A percentile compares a stretch with the other conserved stretches of the same genome.
These are phyloP conservation scores for Lepiota brunneoincarnata DNA, from an alignment of 768 basidiomycete genomes.

Conservation along the genomic window DNA sequence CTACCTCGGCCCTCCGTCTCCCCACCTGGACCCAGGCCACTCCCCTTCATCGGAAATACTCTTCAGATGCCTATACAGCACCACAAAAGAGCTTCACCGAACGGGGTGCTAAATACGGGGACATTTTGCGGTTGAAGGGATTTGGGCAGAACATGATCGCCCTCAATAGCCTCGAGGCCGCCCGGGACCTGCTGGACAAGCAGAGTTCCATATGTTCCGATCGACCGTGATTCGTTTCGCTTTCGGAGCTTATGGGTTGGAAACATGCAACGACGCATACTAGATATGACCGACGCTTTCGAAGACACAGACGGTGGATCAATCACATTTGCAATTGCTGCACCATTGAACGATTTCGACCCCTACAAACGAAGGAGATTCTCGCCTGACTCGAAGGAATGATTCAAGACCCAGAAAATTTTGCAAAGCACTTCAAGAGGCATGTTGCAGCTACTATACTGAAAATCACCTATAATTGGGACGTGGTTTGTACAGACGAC, in stretches of 20 bases:
- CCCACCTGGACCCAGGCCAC: constrained; percentile 46
- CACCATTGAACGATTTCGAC: constrained; percentile 34
- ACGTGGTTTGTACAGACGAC: constrained; percentile 42
- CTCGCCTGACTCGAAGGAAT: constrained; percentile 39
- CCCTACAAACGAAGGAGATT: constrained; percentile 41
- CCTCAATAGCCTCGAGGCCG: constrained; percentile 43
- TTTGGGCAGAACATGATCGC: constrained; percentile 48
- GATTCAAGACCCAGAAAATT: constrained; percentile 33
- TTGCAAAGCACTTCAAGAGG: constrained; percentile 44
- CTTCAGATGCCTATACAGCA: constrained; percentile 40
- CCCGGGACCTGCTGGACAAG: constrained; percentile 49
- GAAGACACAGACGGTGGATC: constrained; percentile 50
- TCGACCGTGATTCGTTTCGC: constrained; percentile 44
- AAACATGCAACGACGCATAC: constrained; percentile 43
- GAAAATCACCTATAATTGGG: constrained; percentile 46
- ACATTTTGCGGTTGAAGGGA: constrained; percentile 37
- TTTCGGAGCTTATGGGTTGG: constrained; percentile 52
- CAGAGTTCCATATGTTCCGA: constrained; percentile 54
- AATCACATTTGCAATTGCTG: constrained; percentile 46
- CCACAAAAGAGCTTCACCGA: constrained; percentile 38
- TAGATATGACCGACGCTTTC: constrained; percentile 49
- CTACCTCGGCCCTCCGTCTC: constrained; percentile 23
- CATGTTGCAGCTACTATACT: constrained; percentile 45
- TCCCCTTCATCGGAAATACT: constrained; percentile 46
- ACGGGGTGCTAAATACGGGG: constrained; percentile 43